Evolutionary conservation across 2,329 filamentous ascomycete species (phyloP).

Genomic region (Pseudogymnoascus sp.): DNA sequence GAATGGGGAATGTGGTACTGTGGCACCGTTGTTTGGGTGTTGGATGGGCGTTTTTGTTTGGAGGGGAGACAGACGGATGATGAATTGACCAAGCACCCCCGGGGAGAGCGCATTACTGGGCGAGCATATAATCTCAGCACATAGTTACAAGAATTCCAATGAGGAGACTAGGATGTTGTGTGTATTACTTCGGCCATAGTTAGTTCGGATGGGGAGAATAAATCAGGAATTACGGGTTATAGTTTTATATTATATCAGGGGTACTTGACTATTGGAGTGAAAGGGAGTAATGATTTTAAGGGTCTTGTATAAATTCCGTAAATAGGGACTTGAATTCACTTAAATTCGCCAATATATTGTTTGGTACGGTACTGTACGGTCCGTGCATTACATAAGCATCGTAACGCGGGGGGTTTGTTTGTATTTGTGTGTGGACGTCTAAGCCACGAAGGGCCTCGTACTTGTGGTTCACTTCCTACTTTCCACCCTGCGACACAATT

Average conservation of each 20-base stretch:
- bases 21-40: slow-evolving; percentile 8
- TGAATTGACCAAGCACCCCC: not conserved
- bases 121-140: slow-evolving; percentile 11
- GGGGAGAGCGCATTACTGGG: not conserved
- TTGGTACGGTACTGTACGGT: not conserved
- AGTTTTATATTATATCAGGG: not conserved
- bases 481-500: not conserved
- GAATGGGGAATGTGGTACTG: not conserved
- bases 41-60: slow-evolving; percentile 3
- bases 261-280: not conserved
- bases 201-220: slow-evolving; percentile 60
- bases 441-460: slow-evolving; percentile 4
- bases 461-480: not conserved
- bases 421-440: not conserved
- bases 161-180: slow-evolving; percentile 51
- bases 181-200: slow-evolving; percentile 7
- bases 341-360: not conserved
- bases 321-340: not conserved
- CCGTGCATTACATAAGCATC: not conserved
- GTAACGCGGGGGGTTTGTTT: not conserved
- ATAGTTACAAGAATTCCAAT: slow-evolving; percentile 5
- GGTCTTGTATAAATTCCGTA: slow-evolving; percentile 1
- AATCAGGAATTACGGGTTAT: slow-evolving; percentile 56
- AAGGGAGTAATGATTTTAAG: not conserved
- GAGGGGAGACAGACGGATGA: slow-evolving; percentile 1